Base-by-base conservation (phyloP, 805 yeast species). In the Phaffomyces thermotolerans region DNA sequence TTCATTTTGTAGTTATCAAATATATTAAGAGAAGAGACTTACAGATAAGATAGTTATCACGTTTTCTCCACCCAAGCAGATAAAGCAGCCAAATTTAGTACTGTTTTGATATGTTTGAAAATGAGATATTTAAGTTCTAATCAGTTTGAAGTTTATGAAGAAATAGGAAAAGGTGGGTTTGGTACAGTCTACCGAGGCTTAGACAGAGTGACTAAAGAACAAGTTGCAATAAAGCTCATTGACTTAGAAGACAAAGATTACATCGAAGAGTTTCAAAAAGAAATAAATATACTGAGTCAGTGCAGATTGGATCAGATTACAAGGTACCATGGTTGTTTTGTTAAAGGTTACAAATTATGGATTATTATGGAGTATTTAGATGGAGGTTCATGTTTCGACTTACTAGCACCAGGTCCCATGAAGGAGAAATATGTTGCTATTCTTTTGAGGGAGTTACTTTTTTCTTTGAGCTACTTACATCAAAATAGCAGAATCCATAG, bases 331-430 rank as follows among this genome's bases (percentile, higher is more conserved):
- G 97, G 96, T 1, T 84, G 95, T 1, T 83, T 84, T 51, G 65
- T 95, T 25, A 78, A 81, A 49, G 97, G 91, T 39, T 84, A 96
- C n/a, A 82, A 85, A 56, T 70, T 93, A 32, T 93, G 99, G 98
- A 90, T 93, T 60, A 79, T 93, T 45, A 93, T 93, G 97, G 99
- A 93, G 58, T 79, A 84, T 57, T 85, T 98, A 59, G 93, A 95
- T 2, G 99, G 98, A 12, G 99, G 99, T 0, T 84, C 95, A 1
- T 58, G 62, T 76, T 87, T 44, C 73, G 99, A 49, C 6, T 67
- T 93, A 36, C 64, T 91, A 43, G 75, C 79, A 52, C 88, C 96
- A 0, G 99, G 99, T 0, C 79, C 79, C n/a, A 72, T 95, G 36
- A 95, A 87, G 48, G 99, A 93, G 57, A 72, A 72, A 53, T 79